Evolutionary conservation across 176 grass and related monocot species (phyloP).

Genomic region (Bolboschoenus planiculmis): DNA sequence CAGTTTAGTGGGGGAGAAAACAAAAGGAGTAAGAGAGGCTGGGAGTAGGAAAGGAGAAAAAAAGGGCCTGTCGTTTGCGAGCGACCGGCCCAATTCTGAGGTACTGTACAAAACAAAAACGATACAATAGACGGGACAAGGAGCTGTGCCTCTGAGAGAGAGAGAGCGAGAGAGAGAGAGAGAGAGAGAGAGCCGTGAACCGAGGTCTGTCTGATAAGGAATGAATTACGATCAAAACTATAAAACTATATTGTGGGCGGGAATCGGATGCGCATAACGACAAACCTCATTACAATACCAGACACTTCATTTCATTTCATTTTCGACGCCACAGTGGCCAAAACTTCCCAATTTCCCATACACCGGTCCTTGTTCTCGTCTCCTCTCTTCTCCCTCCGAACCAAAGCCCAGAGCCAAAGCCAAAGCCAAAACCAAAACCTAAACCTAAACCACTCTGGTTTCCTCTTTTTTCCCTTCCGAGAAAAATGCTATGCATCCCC

Average conservation of each 20-base stretch:
- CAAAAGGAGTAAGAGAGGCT: too few relatives aligned
- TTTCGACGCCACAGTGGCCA: neutral
- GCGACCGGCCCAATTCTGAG: constrained; percentile 2
- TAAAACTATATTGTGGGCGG: constrained; percentile 12
- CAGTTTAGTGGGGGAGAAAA: too few relatives aligned
- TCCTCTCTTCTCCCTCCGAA: neutral
- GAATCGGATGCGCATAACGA: neutral
- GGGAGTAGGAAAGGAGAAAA: too few relatives aligned
- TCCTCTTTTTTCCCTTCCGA: too few relatives aligned
- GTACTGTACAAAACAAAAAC: neutral
- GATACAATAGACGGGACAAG: neutral
- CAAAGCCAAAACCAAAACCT: too few relatives aligned
- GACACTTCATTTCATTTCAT: too few relatives aligned
- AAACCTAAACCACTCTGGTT: too few relatives aligned
- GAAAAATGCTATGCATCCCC: too few relatives aligned
- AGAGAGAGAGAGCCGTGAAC: neutral
- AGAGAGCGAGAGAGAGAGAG: neutral
- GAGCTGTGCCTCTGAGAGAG: neutral
- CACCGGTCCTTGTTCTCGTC: neutral
- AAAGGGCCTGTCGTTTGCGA: constrained; percentile 8
- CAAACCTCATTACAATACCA: neutral
- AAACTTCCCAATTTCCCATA: neutral
- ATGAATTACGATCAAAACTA: neutral
- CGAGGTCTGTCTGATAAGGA: too few relatives aligned
- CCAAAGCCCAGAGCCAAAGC: too few relatives aligned